Base-by-base conservation (phyloP, 108 stramenopile species). In the Ochromonas danica region DNA sequence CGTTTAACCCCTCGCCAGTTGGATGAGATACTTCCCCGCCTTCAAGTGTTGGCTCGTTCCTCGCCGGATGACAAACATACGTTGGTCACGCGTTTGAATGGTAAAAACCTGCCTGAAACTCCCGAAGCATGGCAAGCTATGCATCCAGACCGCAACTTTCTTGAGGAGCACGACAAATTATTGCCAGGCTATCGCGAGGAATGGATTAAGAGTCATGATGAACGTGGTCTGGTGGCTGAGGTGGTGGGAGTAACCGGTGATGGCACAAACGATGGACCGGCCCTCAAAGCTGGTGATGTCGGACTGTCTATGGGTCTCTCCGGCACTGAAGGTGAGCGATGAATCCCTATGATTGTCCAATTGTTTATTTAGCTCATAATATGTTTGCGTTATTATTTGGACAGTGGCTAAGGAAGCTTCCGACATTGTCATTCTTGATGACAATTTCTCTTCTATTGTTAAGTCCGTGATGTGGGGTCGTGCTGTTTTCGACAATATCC, bases 381-480 rank as follows among this genome's bases (percentile, higher is more conserved):
- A 22, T 14, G 6, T 51, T 14, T 51, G 6, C 6, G 6, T 51
- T 51, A 22, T 51, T 51, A 51, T 51, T 51, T 14, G 6, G 6
- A 51, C 22, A 85, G 95, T 97, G 51, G 98, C 98, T 62, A 93
- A 94, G 79, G 91, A 95, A 87, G 95, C 95, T 0, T 91, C 93
- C 0, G 93, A 96, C 43, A 94, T 96, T 36, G 93, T 97, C 62
- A 89, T 98, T 41, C 82, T 96, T 22, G 96, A 97, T 82, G 96
- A 97, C 85, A 95, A 93, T 80, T 99, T 99, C 85, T 91, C 94
- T 2, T 94, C 94, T 36, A 99, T 99, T 82, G 96, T 99, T 17
- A 94, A 93, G 38, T 95, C 98, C 35, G 94, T 95, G 38, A 93
- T 93, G 78, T 99, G 98, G 98, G 98, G 98, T 43, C 90, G 98